These are phyloP conservation scores for Ganoderma lingzhi DNA, from an alignment of 1,284 basidiomycete species.

Conservation along the genomic window DNA sequence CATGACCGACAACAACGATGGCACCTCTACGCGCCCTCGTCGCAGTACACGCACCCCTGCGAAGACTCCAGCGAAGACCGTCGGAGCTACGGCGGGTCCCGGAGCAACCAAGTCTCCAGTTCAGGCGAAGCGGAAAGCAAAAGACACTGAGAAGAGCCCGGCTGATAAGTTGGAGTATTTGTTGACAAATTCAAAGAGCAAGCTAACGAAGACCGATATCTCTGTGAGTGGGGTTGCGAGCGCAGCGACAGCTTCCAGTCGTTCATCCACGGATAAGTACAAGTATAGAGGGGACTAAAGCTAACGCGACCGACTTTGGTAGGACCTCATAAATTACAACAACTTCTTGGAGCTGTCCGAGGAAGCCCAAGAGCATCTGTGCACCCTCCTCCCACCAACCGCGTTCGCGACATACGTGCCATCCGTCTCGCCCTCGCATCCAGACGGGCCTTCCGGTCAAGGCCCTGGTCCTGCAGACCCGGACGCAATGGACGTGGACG, in stretches of 20 bases:
- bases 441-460: slow-evolving; percentile 36
- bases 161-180: slow-evolving; percentile 41
- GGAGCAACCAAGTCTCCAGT: slow-evolving; percentile 5
- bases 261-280: background rate
- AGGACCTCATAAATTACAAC: slow-evolving; percentile 61
- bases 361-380: slow-evolving; percentile 51
- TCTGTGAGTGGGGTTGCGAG: slow-evolving; percentile 49
- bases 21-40: slow-evolving; percentile 2
- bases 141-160: slow-evolving; percentile 25
- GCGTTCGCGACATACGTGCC: slow-evolving; percentile 52
- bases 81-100: background rate
- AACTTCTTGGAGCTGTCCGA: slow-evolving; percentile 58
- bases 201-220: slow-evolving; percentile 57
- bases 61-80: slow-evolving; percentile 6
- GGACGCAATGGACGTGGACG: slow-evolving; percentile 40
- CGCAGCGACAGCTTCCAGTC: background rate
- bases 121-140: slow-evolving; percentile 29
- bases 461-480: background rate
- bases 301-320: slow-evolving; percentile 14
- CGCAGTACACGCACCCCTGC: slow-evolving; percentile 21
- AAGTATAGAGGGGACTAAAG: background rate
- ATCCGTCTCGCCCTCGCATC: slow-evolving; percentile 50
- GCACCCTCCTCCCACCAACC: slow-evolving; percentile 57
- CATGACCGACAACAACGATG: background rate
- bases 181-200: slow-evolving; percentile 58